Evolutionary conservation across 441 rosid species (phyloP).

Genomic region (Euphorbia corollata): DNA sequence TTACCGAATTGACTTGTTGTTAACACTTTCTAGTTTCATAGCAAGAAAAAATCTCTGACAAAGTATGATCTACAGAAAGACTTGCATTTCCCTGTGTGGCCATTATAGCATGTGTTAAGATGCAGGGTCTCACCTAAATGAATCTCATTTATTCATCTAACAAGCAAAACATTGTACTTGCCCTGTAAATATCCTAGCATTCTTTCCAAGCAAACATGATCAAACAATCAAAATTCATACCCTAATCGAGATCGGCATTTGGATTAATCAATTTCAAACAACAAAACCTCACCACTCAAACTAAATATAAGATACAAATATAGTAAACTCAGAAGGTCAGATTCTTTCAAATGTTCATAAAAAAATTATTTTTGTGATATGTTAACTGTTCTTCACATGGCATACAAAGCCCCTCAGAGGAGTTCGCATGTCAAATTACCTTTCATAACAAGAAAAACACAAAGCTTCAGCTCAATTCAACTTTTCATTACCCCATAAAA

Average conservation of each 20-base stretch:
- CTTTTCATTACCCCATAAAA: no score
- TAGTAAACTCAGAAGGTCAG: not conserved
- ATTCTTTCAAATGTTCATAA: not conserved
- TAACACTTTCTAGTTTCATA: not conserved
- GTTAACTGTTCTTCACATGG: no score
- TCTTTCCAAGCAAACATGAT: not conserved
- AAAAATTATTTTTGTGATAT: no score
- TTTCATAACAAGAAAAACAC: no score
- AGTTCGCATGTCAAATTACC: no score
- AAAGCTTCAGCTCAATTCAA: no score
- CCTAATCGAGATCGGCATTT: not conserved
- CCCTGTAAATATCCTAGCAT: not conserved
- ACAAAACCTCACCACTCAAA: not conserved
- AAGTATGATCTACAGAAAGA: not conserved
- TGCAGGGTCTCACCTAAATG: not conserved
- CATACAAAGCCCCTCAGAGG: no score
- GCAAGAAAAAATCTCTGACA: not conserved
- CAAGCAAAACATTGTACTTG: not conserved
- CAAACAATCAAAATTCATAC: not conserved
- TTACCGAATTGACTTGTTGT: slow-evolving; percentile 2
- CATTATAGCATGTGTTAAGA: not conserved
- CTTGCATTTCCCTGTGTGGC: not conserved
- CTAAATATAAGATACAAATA: not conserved
- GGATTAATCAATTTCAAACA: not conserved
- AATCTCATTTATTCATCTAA: not conserved